Evolutionary conservation across 2,329 filamentous ascomycete genomes (phyloP).

Genomic region (Ilyonectria robusta): DNA sequence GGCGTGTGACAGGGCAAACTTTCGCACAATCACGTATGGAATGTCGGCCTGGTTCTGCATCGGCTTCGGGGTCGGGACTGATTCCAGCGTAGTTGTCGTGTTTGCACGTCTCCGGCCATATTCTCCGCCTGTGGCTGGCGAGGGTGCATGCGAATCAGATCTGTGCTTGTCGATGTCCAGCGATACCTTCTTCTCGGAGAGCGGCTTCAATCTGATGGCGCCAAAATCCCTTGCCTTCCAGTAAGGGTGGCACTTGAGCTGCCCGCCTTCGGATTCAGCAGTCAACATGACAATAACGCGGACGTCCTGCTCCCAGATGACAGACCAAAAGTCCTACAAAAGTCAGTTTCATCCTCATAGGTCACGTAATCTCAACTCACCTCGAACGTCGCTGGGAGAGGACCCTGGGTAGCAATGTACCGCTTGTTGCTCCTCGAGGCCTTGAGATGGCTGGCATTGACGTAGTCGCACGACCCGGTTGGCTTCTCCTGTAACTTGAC

Average conservation of each 20-base stretch:
- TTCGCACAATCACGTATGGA: constrained; percentile 86
- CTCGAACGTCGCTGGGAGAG: constrained; percentile 91
- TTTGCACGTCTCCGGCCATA: constrained; percentile 66
- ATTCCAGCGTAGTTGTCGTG: constrained; percentile 63
- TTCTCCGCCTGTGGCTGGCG: constrained; percentile 52
- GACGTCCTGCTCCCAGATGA: constrained; percentile 96
- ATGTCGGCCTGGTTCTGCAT: constrained; percentile 63
- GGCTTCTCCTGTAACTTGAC: constrained; percentile 82
- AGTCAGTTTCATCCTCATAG: constrained; percentile 45
- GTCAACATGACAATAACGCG: constrained; percentile 97
- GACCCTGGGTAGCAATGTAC: constrained; percentile 96
- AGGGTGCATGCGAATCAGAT: constrained; percentile 52
- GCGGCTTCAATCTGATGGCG: constrained; percentile 77
- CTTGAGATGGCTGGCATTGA: constrained; percentile 92
- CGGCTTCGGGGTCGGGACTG: constrained; percentile 48
- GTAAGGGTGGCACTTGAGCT: constrained; percentile 95
- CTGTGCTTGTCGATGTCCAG: constrained; percentile 76
- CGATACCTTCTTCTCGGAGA: constrained; percentile 87
- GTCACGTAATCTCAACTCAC: constrained; percentile 63
- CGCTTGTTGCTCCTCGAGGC: constrained; percentile 87
- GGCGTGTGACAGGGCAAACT: constrained; percentile 86
- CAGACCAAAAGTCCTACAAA: constrained; percentile 92
- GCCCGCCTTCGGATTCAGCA: constrained; percentile 92
- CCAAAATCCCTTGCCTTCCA: constrained; percentile 89
- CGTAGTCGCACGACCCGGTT: constrained; percentile 85